These are phyloP conservation scores for Cordia subcordata DNA, from an alignment of 257 asterid genomes.

Conservation along the genomic window DNA sequence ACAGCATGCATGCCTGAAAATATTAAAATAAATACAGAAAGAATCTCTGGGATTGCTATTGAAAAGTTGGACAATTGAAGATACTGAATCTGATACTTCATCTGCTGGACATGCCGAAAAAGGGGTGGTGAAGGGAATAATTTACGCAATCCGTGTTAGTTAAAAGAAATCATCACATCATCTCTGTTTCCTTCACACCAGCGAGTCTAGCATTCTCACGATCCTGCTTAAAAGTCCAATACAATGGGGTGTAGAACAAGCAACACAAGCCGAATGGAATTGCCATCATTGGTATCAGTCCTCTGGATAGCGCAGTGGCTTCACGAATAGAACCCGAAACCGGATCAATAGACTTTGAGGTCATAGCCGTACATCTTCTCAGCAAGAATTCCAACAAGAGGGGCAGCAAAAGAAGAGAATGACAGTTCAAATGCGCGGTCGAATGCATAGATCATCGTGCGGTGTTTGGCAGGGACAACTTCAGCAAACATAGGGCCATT, in stretches of 20 bases:
- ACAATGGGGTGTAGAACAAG: constrained; percentile 84
- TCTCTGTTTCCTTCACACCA: too few species aligned
- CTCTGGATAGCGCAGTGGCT: constrained; percentile 81
- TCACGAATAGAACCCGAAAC: constrained; percentile 57
- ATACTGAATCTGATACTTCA: too few species aligned
- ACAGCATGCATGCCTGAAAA: too few species aligned
- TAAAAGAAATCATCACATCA: too few species aligned
- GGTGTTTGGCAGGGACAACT: constrained; percentile 88
- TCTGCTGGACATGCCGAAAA: too few species aligned
- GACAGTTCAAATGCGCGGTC: constrained; percentile 93
- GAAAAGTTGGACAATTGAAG: too few species aligned
- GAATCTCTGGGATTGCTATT: too few species aligned
- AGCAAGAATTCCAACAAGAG: constrained; percentile 79
- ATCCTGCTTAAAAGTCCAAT: constrained; percentile 83
- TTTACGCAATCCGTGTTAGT: too few species aligned
- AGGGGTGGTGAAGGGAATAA: too few species aligned
- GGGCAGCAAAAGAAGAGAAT: constrained; percentile 92
- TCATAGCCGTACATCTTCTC: constrained; percentile 87
- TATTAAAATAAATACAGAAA: too few species aligned
- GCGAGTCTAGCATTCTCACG: constrained; percentile 14
- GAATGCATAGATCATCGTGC: constrained; percentile 93
- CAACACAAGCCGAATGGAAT: constrained; percentile 84
- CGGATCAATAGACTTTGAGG: constrained; percentile 70
- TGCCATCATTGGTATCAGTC: constrained; percentile 89
- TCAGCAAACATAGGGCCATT: constrained; percentile 97